A percentile compares a stretch with the other conserved stretches of the same genome.
Conservation (phyloP, 805 yeast species). For the Lachancea meyersii region DNA sequence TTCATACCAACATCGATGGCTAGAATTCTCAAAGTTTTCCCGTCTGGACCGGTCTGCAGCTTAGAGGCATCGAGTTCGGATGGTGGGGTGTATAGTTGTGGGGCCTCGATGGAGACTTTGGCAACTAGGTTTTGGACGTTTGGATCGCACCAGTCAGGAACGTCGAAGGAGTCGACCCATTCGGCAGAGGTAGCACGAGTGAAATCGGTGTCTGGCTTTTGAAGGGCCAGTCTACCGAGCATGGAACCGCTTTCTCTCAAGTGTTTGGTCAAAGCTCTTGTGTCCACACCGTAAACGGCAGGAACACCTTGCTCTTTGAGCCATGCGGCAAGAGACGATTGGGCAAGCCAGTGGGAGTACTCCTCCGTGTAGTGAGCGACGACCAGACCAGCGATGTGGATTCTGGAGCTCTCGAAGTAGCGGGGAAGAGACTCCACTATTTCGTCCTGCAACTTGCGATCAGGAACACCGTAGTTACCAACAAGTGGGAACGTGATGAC, state of each 20-base stretch:
- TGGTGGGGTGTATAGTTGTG: slow-evolving; percentile 71
- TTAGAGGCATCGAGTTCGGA: slow-evolving; percentile 33
- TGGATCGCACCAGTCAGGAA: slow-evolving; percentile 92
- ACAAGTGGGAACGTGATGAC: slow-evolving; percentile 95
- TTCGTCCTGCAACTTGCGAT: slow-evolving; percentile 69
- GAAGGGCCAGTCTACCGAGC: slow-evolving; percentile 78
- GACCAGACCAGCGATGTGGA: slow-evolving; percentile 94
- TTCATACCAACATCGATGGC: slow-evolving; percentile 98
- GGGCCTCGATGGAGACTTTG: slow-evolving; percentile 72
- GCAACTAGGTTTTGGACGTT: slow-evolving; percentile 88
- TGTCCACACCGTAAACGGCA: slow-evolving; percentile 96
- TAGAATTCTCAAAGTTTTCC: slow-evolving; percentile 71
- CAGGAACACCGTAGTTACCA: slow-evolving; percentile 99
- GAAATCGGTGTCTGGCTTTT: slow-evolving; percentile 35
- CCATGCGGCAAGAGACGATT: slow-evolving; percentile 90
- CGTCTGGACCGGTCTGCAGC: slow-evolving; percentile 57
- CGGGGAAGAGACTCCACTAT: slow-evolving; percentile 71
- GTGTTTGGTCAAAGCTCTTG: slow-evolving; percentile 88
- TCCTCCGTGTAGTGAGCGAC: slow-evolving; percentile 96
- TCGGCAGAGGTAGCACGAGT: slow-evolving; percentile 32
- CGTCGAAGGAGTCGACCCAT: slow-evolving; percentile 60
- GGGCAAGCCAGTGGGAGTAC: slow-evolving; percentile 89
- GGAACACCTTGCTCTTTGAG: slow-evolving; percentile 86
- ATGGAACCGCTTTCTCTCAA: slow-evolving; percentile 91
- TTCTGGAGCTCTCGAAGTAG: slow-evolving; percentile 86